Evolutionary conservation across 2,329 filamentous ascomycete genomes (phyloP).

Genomic region (Knufia petricola): DNA sequence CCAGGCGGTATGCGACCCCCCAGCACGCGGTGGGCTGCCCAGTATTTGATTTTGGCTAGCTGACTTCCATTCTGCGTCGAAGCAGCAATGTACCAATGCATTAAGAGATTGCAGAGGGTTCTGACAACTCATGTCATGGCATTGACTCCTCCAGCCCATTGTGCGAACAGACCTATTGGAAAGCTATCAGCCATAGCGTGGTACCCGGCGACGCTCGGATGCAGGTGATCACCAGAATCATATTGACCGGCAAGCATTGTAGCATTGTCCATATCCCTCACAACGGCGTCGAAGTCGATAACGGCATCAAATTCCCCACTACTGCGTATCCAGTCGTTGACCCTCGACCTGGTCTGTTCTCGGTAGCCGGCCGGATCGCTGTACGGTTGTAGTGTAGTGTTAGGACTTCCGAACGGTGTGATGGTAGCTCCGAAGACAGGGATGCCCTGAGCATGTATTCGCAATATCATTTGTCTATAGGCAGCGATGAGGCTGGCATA

Average conservation of each 20-base stretch:
- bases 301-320: slow-evolving; percentile 50
- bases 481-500: slow-evolving; percentile 46
- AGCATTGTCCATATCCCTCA: slow-evolving; percentile 43
- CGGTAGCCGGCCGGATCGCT: slow-evolving; percentile 37
- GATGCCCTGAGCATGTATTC: slow-evolving; percentile 46
- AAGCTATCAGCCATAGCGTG: slow-evolving; percentile 50
- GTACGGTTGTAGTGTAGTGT: slow-evolving; percentile 40
- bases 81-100: too few relatives aligned
- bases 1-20: too few relatives aligned
- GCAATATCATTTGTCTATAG: slow-evolving; percentile 48
- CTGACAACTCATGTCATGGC: too few relatives aligned
- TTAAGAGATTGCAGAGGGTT: too few relatives aligned
- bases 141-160: too few relatives aligned
- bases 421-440: slow-evolving; percentile 56
- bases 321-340: slow-evolving; percentile 53
- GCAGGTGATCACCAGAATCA: slow-evolving; percentile 56
- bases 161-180: slow-evolving; percentile 45
- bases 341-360: slow-evolving; percentile 46
- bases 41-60: too few relatives aligned
- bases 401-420: slow-evolving; percentile 46
- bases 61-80: too few relatives aligned
- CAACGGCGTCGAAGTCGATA: slow-evolving; percentile 52
- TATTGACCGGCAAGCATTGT: slow-evolving; percentile 43
- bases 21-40: too few relatives aligned
- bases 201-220: slow-evolving; percentile 52